Evolutionary conservation across 495 filamentous ascomycete genomes (phyloP).

Genomic region (Clavariopsis aquatica): DNA sequence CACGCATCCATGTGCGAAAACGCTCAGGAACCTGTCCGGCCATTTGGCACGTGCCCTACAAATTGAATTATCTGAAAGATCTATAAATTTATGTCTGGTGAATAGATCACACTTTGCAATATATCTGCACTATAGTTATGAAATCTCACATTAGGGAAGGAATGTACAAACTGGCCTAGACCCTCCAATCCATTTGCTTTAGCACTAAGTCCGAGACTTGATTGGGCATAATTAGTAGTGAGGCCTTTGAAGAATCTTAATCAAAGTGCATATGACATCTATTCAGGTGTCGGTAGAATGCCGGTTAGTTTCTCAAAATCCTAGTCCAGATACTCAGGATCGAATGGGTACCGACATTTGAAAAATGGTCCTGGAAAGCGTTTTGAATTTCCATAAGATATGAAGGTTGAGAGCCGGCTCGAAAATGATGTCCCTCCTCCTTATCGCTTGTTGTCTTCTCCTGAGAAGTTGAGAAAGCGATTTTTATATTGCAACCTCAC

Average conservation of each 20-base stretch:
- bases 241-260: conserved; percentile 69
- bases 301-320: conserved; percentile 51
- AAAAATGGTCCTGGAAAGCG: conserved; percentile 69
- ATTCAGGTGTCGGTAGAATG: conserved; percentile 75
- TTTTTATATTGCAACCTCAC: conserved; percentile 51
- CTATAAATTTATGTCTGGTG: too few relatives aligned
- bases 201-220: conserved; percentile 60
- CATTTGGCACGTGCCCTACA: conserved; percentile 70
- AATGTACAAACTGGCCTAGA: conserved; percentile 69
- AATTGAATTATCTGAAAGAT: too few relatives aligned
- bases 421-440: conserved; percentile 43
- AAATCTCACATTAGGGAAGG: too few relatives aligned
- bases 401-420: conserved; percentile 45
- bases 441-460: conserved; percentile 39
- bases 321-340: not conserved
- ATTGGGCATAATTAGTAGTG: conserved; percentile 66
- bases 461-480: conserved; percentile 16
- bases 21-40: not conserved
- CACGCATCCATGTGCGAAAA: too few relatives aligned
- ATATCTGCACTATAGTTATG: too few relatives aligned
- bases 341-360: conserved; percentile 58
- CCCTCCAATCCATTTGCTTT: conserved; percentile 54
- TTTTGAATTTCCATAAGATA: conserved; percentile 46
- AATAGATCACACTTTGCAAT: conserved; percentile 60
- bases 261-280: conserved; percentile 77